These are phyloP conservation scores for Rhodofomes roseus DNA, from an alignment of 1,284 basidiomycete species.

Conservation along the genomic window DNA sequence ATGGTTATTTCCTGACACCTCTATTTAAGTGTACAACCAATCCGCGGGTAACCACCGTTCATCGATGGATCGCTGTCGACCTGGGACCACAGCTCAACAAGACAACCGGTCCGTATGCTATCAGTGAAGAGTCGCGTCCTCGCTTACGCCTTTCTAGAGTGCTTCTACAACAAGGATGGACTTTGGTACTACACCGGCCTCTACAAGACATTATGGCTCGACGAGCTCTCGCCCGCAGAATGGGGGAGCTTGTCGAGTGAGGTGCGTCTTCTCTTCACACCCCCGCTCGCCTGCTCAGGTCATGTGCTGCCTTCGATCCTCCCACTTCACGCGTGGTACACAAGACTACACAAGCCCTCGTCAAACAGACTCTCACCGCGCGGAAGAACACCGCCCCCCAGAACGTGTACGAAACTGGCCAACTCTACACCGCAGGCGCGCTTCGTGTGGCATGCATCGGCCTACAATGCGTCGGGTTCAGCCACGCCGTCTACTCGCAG, in stretches of 20 bases:
- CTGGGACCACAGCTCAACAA: slow-evolving; percentile 51
- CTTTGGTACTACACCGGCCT: slow-evolving; percentile 80
- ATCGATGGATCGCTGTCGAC: slow-evolving; percentile 64
- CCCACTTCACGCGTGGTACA: background rate
- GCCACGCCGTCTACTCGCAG: slow-evolving; percentile 49
- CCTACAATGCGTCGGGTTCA: slow-evolving; percentile 73
- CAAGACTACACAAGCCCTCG: slow-evolving; percentile 58
- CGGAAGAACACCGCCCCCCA: slow-evolving; percentile 75
- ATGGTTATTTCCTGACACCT: slow-evolving; percentile 70
- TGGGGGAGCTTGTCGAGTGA: slow-evolving; percentile 64
- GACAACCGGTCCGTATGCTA: slow-evolving; percentile 48
- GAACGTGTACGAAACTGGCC: slow-evolving; percentile 66
- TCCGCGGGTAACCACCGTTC: slow-evolving; percentile 66
- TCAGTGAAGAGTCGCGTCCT: background rate
- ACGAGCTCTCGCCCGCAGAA: slow-evolving; percentile 59
- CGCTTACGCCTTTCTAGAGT: slow-evolving; percentile 43
- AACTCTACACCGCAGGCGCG: slow-evolving; percentile 68
- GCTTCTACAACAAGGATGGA: slow-evolving; percentile 73
- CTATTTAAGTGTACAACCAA: slow-evolving; percentile 73
- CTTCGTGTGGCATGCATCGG: slow-evolving; percentile 68
- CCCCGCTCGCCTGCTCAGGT: background rate
- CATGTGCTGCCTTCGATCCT: background rate
- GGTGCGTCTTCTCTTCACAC: slow-evolving; percentile 33
- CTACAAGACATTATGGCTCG: slow-evolving; percentile 61
- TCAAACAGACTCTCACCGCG: slow-evolving; percentile 64